Evolutionary conservation across 257 asterid genomes (phyloP), one percentile per base, ranked within the genome.

Genomic region (Ballota nigra): DNA sequence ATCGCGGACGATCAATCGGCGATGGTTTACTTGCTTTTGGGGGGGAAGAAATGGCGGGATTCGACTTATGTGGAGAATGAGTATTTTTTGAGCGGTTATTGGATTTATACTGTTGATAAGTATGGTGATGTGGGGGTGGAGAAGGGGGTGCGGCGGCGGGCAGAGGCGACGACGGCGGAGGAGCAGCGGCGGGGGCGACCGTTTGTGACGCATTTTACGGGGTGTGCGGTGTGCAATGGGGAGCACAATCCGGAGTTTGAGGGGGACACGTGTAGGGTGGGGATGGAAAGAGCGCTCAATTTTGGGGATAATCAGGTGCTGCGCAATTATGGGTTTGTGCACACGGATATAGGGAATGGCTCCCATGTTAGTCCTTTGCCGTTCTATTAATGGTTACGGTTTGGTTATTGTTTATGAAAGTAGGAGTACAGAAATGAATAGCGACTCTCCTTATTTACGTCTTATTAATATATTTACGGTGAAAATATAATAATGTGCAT

Each of bases 221-320:
- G 97, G 20, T 91, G 97, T 60, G 96, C 89, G 79, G 95, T 89
- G 16, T 91, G 97, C 33, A 87, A 83, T 8, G 97, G 97, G 45
- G 77, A 75, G 40, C 84, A 83, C n/a, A 87, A 87, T 49, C 80
- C 87, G 24, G 75, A 47, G 18, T 91, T 85, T 40, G 31, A 57
- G 70, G 88, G 83, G 18, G 77, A 75, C 8, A 69, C 86, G 0
- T 90, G 96, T 57, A 69, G 72, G 85, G 82, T 68, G 12, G 91
- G 84, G 34, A 84, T 90, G 86, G 92, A 86, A 22, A 83, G 78
- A 36, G 96, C 96, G 3, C 59, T 90, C 3, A 90, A 85, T 41
- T 88, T 86, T 33, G 95, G 89, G 4, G 92, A 90, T 77, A 88
- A 88, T 82, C 97, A 90, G 69, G 97, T 88, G 66, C 70, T 90